These are phyloP conservation scores for Calocera viscosa DNA, from an alignment of 768 basidiomycete species.

Conservation along the genomic window DNA sequence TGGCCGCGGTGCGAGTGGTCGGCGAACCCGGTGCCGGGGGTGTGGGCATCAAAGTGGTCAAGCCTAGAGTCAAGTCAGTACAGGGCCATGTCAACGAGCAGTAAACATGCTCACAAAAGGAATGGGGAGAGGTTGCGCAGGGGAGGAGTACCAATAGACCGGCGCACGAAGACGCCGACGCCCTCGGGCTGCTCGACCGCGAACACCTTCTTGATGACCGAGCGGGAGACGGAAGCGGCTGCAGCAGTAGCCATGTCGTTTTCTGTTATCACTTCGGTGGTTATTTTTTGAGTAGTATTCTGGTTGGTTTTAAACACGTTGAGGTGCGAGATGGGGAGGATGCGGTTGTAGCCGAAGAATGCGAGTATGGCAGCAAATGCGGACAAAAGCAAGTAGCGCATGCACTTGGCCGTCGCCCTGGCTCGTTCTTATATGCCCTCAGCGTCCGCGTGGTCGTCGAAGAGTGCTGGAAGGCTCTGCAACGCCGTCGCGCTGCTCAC, in stretches of 20 bases:
- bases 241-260: not conserved
- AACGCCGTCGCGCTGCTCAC: not conserved
- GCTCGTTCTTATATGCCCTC: not conserved
- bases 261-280: not conserved
- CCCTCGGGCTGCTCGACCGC: slow-evolving; percentile 69
- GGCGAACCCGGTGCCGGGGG: slow-evolving; percentile 47
- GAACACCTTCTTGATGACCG: slow-evolving; percentile 62
- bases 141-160: slow-evolving; percentile 66
- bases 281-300: not conserved
- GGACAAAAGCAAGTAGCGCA: not conserved
- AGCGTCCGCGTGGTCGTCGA: not conserved
- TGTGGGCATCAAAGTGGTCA: slow-evolving; percentile 18
- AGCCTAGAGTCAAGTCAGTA: slow-evolving; percentile 14
- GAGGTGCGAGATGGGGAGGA: not conserved
- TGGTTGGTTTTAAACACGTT: not conserved
- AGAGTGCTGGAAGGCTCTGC: not conserved
- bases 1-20: slow-evolving; percentile 92
- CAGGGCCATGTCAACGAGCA: not conserved
- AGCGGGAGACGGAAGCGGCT: slow-evolving; percentile 29
- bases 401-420: not conserved
- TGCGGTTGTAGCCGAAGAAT: not conserved
- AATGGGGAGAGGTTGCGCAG: slow-evolving; percentile 81
- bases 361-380: not conserved
- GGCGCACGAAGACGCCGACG: slow-evolving; percentile 66
- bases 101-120: slow-evolving; percentile 42